phyloP scores from a whole-genome alignment of 2,329 filamentous ascomycete genomes.

The Uncinocarpus reesii region DNA sequence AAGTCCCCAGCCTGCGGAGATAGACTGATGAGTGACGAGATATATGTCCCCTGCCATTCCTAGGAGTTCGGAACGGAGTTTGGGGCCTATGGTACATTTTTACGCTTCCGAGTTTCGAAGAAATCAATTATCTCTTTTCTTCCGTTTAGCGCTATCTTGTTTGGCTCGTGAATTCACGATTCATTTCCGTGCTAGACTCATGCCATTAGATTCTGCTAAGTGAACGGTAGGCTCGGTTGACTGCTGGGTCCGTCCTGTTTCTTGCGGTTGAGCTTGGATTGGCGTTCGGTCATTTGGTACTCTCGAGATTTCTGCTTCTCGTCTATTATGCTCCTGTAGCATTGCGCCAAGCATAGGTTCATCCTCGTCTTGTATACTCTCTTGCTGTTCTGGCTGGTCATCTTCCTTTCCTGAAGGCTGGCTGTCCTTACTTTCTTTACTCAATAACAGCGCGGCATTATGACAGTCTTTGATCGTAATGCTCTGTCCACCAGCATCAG shows the following conservation, averaged over 20 bases:
- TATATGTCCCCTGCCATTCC: neutral
- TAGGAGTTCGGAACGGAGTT: constrained; percentile 1
- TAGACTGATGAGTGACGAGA: constrained; percentile 1
- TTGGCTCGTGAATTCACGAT: neutral
- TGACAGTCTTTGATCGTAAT: constrained; percentile 12
- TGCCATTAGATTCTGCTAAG: neutral
- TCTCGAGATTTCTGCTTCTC: neutral
- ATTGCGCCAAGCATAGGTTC: neutral
- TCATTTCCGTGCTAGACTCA: neutral
- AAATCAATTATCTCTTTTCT: neutral
- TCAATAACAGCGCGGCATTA: constrained; percentile 3
- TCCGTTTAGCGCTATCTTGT: neutral
- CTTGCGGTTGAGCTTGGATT: neutral
- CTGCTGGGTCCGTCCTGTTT: neutral
- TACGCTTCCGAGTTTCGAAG: neutral
- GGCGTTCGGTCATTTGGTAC: neutral
- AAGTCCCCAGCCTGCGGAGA: neutral
- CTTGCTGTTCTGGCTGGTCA: neutral
- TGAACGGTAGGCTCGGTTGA: neutral
- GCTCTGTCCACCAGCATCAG: constrained; percentile 2
- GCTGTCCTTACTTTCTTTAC: constrained; percentile 4
- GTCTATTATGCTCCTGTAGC: neutral
- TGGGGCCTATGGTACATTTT: neutral
- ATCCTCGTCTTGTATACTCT: constrained; percentile 6
- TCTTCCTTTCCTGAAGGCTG: neutral